A percentile compares a stretch with the other conserved stretches of the same genome.
These are phyloP conservation scores for Candida glaebosa DNA, from an alignment of 805 yeast genomes.

Conservation along the genomic window DNA sequence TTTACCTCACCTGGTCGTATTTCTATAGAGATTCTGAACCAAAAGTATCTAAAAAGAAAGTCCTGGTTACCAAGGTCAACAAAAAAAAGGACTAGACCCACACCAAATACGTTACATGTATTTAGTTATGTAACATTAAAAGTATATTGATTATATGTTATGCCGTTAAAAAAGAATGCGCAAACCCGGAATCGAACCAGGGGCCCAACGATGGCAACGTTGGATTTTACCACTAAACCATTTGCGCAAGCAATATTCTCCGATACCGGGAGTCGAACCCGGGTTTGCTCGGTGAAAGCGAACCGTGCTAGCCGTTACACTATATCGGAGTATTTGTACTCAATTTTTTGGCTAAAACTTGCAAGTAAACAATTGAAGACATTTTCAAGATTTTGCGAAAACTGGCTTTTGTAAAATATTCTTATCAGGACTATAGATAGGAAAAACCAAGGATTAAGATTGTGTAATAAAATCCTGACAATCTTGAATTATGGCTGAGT, in stretches of 20 bases:
- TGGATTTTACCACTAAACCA: slow-evolving; percentile 6
- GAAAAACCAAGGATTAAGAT: too few species aligned
- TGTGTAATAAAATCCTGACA: too few species aligned
- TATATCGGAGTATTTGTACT: slow-evolving; percentile 40
- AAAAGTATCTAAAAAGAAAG: not conserved
- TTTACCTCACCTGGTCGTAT: slow-evolving; percentile 1
- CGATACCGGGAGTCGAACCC: slow-evolving; percentile 89
- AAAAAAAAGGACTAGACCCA: not conserved
- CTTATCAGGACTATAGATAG: too few species aligned
- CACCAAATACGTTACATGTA: not conserved
- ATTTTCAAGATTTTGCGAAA: too few species aligned
- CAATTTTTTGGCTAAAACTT: too few species aligned
- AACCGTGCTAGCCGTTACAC: slow-evolving; percentile 55
- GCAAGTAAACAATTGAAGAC: too few species aligned
- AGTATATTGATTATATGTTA: not conserved
- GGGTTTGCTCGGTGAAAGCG: slow-evolving; percentile 56
- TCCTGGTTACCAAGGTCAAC: not conserved
- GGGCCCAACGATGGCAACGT: slow-evolving; percentile 7
- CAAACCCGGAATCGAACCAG: slow-evolving; percentile 5
- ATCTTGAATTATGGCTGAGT: too few species aligned
- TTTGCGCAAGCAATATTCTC: slow-evolving; percentile 23
- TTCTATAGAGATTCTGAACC: not conserved
- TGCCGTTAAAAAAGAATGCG: slow-evolving; percentile 4
- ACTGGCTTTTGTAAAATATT: too few species aligned
- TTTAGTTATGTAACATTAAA: not conserved